A percentile compares a stretch with the other conserved stretches of the same genome.
Evolutionary conservation across 164 flowering plant species (phyloP).

Genomic region (Vitis vinifera): DNA sequence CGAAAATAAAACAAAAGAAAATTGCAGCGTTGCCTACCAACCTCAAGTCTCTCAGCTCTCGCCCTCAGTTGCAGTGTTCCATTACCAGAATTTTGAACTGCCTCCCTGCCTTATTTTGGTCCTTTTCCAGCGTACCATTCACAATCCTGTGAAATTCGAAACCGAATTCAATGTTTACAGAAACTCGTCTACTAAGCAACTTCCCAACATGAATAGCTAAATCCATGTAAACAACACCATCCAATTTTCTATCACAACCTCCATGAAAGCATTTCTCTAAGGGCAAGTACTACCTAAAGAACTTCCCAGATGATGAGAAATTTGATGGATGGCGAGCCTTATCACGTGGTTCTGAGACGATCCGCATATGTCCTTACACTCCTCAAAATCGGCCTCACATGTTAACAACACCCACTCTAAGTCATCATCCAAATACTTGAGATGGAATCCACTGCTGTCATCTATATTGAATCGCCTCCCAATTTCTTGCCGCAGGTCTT

Average conservation of each 20-base stretch:
- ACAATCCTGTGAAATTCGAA: no score
- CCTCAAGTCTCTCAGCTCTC: no score
- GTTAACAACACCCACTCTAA: slow-evolving; percentile 45
- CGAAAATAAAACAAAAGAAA: no score
- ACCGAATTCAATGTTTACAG: no score
- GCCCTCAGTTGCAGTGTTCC: no score
- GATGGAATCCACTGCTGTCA: slow-evolving; percentile 14
- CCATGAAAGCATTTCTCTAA: slow-evolving; percentile 6
- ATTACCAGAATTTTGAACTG: no score
- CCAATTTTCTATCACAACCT: neutral
- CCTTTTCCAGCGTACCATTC: no score
- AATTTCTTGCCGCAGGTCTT: slow-evolving; percentile 31
- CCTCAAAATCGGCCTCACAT: slow-evolving; percentile 46
- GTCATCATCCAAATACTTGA: slow-evolving; percentile 51
- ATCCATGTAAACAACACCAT: neutral
- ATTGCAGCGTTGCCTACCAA: no score
- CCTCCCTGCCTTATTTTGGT: no score
- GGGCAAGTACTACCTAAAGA: slow-evolving; percentile 33
- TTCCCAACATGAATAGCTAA: neutral
- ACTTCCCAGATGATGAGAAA: slow-evolving; percentile 30
- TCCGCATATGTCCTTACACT: slow-evolving; percentile 36
- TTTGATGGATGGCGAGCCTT: slow-evolving; percentile 25
- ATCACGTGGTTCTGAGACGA: slow-evolving; percentile 26
- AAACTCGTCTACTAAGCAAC: neutral
- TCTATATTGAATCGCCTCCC: slow-evolving; percentile 30